Evolutionary conservation across 768 basidiomycete genomes (phyloP), one percentile per base, ranked within the genome.

Genomic region (Hypholoma fasciculare): DNA sequence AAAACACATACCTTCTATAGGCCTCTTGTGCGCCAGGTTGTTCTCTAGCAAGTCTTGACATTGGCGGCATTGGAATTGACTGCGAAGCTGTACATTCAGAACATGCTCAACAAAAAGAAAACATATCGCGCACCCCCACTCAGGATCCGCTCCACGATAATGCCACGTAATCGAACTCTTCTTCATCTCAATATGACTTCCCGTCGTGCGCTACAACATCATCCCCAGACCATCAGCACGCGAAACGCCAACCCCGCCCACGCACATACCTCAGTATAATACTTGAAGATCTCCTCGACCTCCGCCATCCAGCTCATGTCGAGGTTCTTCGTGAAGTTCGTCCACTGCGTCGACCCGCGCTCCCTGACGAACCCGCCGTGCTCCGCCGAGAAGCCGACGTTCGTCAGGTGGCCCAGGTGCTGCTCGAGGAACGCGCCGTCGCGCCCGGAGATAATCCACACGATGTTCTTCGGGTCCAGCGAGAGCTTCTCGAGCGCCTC

Each of bases 221-320:
- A 23, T 23, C 23, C 7, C 13, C 56, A 38, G 17, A 48, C 50
- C n/a, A 59, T 54, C 52, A 70, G 48, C 50, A 44, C 54, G 49
- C 47, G 34, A 40, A 42, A 26, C 39, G 20, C 23, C 23, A 42
- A 20, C n/a, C 16, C 19, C 7, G 36, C 23, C 53, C 56, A 50
- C 17, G 11, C 19, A 71, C 84, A 46, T 60, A 88, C 87, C 83
- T 96, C 95, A 16, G 94, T 96, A 74, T 96, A 96, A 75, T 96
- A 98, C 73, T 83, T 85, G 75, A 99, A 99, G 50, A 99, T 89
- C 76, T 98, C 94, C 65, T 88, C 84, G 30, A 97, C 96, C 76
- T 99, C 96, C 52, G 74, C 78, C 91, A 96, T 94, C 96, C 96
- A 99, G 62, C 85, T 85, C 96, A 98, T 98, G 75, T 99, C 96